Evolutionary conservation across 768 basidiomycete species (phyloP).

Genomic region (Amanita rimosa): DNA sequence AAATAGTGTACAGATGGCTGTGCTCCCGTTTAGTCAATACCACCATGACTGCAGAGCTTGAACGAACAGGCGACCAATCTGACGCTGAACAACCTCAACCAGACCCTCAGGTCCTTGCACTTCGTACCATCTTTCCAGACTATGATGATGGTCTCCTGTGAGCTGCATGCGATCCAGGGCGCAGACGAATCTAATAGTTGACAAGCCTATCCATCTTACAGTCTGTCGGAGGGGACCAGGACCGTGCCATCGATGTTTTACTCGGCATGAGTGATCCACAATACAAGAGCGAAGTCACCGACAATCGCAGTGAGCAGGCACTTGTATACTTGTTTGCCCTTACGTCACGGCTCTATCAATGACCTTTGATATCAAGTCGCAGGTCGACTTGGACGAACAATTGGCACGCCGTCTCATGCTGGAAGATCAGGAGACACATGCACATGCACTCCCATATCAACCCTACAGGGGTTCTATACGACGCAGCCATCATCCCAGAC

Average conservation of each 20-base stretch:
- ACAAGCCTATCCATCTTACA: constrained; percentile 59
- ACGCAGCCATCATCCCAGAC: constrained; percentile 11
- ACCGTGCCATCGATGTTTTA: constrained; percentile 64
- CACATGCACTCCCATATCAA: constrained; percentile 14
- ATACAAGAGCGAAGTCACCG: constrained; percentile 34
- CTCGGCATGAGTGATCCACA: constrained; percentile 83
- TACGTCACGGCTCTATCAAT: background rate
- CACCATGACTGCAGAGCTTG: constrained; percentile 1
- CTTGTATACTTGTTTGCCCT: constrained; percentile 3
- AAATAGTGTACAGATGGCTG: constrained; percentile 1
- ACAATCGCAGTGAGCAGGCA: constrained; percentile 13
- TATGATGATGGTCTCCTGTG: constrained; percentile 68
- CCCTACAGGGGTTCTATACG: constrained; percentile 8
- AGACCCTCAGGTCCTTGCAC: constrained; percentile 40
- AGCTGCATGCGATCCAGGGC: constrained; percentile 13
- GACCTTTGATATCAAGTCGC: constrained; percentile 23
- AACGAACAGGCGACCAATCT: background rate
- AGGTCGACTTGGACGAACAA: constrained; percentile 71
- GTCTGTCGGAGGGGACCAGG: constrained; percentile 59
- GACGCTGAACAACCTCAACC: background rate
- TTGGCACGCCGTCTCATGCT: constrained; percentile 62
- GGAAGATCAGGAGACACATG: constrained; percentile 38
- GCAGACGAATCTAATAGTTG: background rate
- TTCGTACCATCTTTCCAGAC: constrained; percentile 69
- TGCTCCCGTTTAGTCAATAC: background rate